phyloP scores from a whole-genome alignment of 495 filamentous ascomycete genomes.

The Neurospora sp. region DNA sequence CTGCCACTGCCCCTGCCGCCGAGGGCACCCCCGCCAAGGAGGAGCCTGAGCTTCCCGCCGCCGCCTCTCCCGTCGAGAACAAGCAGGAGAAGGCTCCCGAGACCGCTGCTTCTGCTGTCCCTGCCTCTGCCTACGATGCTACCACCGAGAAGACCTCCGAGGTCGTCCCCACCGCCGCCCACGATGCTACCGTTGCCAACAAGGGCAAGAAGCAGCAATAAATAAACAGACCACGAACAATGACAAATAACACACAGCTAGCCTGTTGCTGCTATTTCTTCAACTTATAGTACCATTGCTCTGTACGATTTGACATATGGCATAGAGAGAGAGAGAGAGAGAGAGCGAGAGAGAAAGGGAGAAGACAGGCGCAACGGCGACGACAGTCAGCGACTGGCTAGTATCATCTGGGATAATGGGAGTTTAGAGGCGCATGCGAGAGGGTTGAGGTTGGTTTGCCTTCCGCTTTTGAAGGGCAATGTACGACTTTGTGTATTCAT shows the following conservation, averaged over 20 bases:
- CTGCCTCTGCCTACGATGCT: neutral
- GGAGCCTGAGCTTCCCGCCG: neutral
- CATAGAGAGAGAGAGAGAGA: neutral
- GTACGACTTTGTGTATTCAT: slow-evolving; percentile 12
- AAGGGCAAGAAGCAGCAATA: slow-evolving; percentile 12
- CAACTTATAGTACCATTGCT: neutral
- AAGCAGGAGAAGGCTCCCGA: neutral
- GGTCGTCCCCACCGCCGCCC: slow-evolving; percentile 10
- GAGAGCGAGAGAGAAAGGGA: neutral
- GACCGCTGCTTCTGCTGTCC: neutral
- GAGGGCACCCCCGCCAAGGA: slow-evolving; percentile 5
- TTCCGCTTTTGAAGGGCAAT: neutral
- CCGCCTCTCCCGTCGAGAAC: neutral
- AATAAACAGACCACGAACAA: neutral
- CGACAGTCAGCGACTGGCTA: neutral
- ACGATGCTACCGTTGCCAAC: slow-evolving; percentile 21
- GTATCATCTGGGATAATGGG: neutral
- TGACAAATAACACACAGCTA: neutral
- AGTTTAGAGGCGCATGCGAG: neutral
- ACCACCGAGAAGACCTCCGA: neutral
- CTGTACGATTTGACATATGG: neutral
- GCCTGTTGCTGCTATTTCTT: neutral
- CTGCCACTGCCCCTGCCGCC: slow-evolving; percentile 1
- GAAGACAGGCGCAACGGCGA: neutral
- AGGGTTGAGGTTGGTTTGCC: neutral